Conservation (phyloP, 1,284 basidiomycete species). For the Cryptococcus sp. region DNA sequence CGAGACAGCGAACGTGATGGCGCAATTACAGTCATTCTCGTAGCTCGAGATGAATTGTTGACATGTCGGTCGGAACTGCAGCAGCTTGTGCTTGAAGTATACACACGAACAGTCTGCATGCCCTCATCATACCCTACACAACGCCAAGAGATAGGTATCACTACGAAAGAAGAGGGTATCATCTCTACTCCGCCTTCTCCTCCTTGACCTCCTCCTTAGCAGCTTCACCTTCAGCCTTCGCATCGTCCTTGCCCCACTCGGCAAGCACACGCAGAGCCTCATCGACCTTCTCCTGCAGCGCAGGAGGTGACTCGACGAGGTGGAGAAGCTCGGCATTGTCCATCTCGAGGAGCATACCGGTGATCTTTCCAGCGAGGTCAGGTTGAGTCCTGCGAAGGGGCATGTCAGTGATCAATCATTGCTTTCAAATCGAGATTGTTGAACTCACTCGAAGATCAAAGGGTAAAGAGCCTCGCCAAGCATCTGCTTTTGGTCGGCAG, state of each 20-base stretch:
- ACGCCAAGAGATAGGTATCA: slow-evolving; percentile 3
- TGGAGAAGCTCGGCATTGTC: slow-evolving; percentile 87
- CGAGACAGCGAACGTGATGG: not conserved
- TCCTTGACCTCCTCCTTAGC: slow-evolving; percentile 33
- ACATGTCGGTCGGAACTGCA: not conserved
- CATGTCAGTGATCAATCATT: slow-evolving; percentile 15
- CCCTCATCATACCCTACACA: not conserved
- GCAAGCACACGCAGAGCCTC: slow-evolving; percentile 66
- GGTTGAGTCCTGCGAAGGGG: slow-evolving; percentile 57
- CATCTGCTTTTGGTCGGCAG: slow-evolving; percentile 96
- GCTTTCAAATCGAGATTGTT: slow-evolving; percentile 1
- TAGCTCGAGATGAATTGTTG: no score
- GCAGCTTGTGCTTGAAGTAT: not conserved
- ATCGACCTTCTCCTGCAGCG: slow-evolving; percentile 81
- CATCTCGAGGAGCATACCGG: slow-evolving; percentile 97
- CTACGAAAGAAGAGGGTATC: not conserved
- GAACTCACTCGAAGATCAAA: slow-evolving; percentile 73
- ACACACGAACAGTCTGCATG: not conserved
- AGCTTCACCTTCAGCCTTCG: slow-evolving; percentile 28
- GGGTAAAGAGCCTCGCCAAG: slow-evolving; percentile 91
- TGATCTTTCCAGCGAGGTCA: slow-evolving; percentile 94
- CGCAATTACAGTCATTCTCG: no score
- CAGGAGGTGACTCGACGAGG: slow-evolving; percentile 76
- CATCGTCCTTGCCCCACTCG: slow-evolving; percentile 51
- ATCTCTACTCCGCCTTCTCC: slow-evolving; percentile 20